Evolutionary conservation across 768 basidiomycete species (phyloP), one percentile per base, ranked within the genome.

Genomic region (Tricholoma terreum): DNA sequence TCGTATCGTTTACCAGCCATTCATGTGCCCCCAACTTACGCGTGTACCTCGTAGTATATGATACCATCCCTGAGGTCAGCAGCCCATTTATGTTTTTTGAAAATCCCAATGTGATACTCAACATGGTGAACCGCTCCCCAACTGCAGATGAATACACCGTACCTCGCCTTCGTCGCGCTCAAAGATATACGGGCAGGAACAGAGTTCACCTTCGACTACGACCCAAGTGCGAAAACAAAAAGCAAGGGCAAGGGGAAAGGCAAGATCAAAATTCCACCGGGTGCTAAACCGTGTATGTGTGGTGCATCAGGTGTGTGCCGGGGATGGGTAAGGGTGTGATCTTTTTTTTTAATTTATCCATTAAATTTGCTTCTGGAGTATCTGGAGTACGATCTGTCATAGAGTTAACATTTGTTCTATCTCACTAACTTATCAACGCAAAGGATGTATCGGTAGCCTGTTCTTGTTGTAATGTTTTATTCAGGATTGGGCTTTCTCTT

Each of bases 141-240:
- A 33, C 21, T 27, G 15, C 27, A 87, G 85, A 73, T 76, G 61
- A 82, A 85, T 15, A 79, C 78, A 65, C 85, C 85, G 0, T 87
- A 85, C 60, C 75, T 88, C 34, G 83, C 80, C 1, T 86, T 86
- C 53, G 83, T 79, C 0, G 81, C 86, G 0, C 71, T 67, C 1
- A 56, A 68, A 36, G 64, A 80, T 58, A 83, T 90, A 52, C 70
- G 72, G 0, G 76, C 80, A 0, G 66, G 72, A 22, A 80, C 75
- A 1, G 87, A 89, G 58, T 77, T 89, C 4, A 83, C 82, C 0
- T 77, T 89, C 19, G 84, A 89, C 66, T 90, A 89, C 60, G 74
- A 84, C 57, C 87, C 88, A 6, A 70, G 70, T 4, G 43, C 51
- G 5, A 45, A 35, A 15, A 50, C 27, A 35, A 61, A 56, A 24